Percentiles rank a stretch among this genome's conserved stretches.
These are phyloP conservation scores for Buddleja alternifolia DNA, from an alignment of 257 asterid species.

Conservation along the genomic window DNA sequence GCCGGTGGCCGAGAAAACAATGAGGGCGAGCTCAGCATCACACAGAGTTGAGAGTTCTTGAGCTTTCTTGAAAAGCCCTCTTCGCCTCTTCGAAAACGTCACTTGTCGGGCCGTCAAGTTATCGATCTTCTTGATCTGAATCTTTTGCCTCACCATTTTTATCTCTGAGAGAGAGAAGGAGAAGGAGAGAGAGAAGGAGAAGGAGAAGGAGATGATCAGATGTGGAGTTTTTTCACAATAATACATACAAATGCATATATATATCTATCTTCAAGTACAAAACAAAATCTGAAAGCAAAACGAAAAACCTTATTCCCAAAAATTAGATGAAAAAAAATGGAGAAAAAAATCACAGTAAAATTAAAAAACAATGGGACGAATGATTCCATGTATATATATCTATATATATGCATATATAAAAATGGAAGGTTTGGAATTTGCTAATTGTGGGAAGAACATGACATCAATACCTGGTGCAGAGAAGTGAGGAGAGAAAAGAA, in stretches of 20 bases:
- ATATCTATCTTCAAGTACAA: conserved; percentile 47
- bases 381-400: too few relatives aligned
- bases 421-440: conserved; percentile 23
- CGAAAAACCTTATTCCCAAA: conserved; percentile 30
- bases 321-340: conserved; percentile 4
- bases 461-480: conserved; percentile 42
- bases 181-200: conserved; percentile 9
- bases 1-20: conserved; percentile 87
- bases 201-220: neutral
- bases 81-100: conserved; percentile 80
- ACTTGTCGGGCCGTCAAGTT: conserved; percentile 79
- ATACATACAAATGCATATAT: neutral
- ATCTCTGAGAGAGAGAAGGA: conserved; percentile 1
- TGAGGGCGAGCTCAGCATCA: conserved; percentile 78
- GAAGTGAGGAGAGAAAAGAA: too few relatives aligned
- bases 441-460: conserved; percentile 45
- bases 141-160: conserved; percentile 77
- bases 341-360: neutral
- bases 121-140: conserved; percentile 81
- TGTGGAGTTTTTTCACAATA: conserved; percentile 7
- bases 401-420: conserved; percentile 20
- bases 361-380: conserved; percentile 4
- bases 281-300: conserved; percentile 32
- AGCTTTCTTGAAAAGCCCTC: conserved; percentile 92
- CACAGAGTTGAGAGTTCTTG: conserved; percentile 77